Conservation (phyloP, 1,139 yeast genomes). For the Hanseniaspora uvarum region DNA sequence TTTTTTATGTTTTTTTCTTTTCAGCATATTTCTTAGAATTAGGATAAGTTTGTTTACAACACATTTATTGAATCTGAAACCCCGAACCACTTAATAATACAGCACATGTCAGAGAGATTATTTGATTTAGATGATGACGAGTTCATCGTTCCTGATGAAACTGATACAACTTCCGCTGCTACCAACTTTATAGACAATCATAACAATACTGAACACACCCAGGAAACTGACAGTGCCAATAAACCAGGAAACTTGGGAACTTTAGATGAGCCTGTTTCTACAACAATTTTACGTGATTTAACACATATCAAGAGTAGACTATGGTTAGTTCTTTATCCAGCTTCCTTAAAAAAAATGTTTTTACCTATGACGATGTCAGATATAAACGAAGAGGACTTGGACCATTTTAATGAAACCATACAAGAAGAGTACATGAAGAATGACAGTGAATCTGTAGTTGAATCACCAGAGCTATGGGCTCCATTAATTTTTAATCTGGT, state of each 20-base stretch:
- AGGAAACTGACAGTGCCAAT: background rate
- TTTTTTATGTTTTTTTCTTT: conserved; percentile 19
- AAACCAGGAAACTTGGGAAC: conserved; percentile 25
- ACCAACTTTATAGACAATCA: too few species aligned
- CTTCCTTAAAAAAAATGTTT: conserved; percentile 19
- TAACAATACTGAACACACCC: background rate
- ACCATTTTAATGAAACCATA: conserved; percentile 9
- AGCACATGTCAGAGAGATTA: background rate
- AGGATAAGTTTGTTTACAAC: background rate
- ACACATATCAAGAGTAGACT: conserved; percentile 28
- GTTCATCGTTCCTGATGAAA: conserved; percentile 15
- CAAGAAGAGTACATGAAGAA: background rate
- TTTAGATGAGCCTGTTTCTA: conserved; percentile 27
- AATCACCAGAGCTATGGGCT: conserved; percentile 63
- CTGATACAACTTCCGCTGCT: background rate
- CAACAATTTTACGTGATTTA: conserved; percentile 29
- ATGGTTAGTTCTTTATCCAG: conserved; percentile 30
- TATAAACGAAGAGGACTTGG: conserved; percentile 23
- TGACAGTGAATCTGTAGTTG: conserved; percentile 4
- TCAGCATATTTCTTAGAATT: background rate
- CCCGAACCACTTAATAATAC: background rate
- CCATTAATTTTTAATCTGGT: conserved; percentile 60
- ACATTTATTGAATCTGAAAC: background rate
- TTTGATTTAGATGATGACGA: conserved; percentile 10
- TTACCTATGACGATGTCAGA: conserved; percentile 17